These are phyloP conservation scores for Komagataella pastoris DNA, from an alignment of 805 yeast genomes.

Conservation along the genomic window DNA sequence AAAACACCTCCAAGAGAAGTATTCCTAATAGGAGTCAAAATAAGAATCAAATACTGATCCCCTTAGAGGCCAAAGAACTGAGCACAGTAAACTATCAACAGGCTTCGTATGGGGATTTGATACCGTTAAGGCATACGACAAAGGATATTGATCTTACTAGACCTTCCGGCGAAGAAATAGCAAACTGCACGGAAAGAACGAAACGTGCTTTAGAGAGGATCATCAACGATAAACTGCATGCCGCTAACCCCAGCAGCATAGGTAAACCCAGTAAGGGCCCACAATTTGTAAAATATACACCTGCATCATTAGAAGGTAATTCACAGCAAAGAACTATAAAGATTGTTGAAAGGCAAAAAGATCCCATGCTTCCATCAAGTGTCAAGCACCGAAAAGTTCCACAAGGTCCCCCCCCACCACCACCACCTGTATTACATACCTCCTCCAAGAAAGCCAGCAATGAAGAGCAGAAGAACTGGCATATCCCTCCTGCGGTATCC, in stretches of 20 bases:
- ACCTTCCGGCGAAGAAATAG: conserved; percentile 27
- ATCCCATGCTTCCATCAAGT: conserved; percentile 80
- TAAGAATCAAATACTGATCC: neutral
- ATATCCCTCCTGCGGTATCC: conserved; percentile 82
- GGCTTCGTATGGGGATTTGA: neutral
- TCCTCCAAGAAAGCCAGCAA: conserved; percentile 42
- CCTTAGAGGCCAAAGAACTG: neutral
- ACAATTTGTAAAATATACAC: neutral
- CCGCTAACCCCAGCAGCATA: conserved; percentile 14
- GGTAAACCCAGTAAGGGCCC: neutral
- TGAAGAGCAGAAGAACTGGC: conserved; percentile 72
- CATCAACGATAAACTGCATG: conserved; percentile 26
- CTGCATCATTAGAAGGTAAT: neutral
- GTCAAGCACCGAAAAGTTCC: conserved; percentile 65
- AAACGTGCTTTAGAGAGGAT: conserved; percentile 38
- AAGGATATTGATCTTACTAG: neutral
- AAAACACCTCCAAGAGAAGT: neutral
- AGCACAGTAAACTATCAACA: neutral
- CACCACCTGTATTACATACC: conserved; percentile 53
- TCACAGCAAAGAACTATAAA: conserved; percentile 35
- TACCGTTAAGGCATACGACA: neutral
- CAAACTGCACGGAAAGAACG: conserved; percentile 39
- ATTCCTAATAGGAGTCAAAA: neutral
- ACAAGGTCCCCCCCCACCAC: conserved; percentile 47
- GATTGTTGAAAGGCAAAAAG: conserved; percentile 54